Evolutionary conservation across 768 basidiomycete genomes (phyloP).

Genomic region (Gloeophyllum trabeum): DNA sequence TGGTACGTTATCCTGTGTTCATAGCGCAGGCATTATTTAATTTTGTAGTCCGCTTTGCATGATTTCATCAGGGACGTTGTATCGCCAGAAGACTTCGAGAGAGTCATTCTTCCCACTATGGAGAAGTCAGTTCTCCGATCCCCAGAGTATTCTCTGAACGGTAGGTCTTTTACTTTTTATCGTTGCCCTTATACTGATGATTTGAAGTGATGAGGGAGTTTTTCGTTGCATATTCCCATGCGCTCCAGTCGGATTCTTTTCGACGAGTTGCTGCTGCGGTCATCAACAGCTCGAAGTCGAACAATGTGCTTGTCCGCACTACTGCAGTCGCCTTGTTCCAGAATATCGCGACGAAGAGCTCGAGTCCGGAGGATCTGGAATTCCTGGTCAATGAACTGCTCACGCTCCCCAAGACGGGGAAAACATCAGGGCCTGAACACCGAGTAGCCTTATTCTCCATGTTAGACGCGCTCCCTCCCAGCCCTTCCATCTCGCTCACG

Average conservation of each 20-base stretch:
- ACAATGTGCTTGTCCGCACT: constrained; percentile 46
- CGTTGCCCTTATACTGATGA: constrained; percentile 4
- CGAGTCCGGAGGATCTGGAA: constrained; percentile 26
- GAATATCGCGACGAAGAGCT: constrained; percentile 23
- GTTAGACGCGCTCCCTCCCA: constrained; percentile 43
- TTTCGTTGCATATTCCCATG: constrained; percentile 39
- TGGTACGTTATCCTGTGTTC: constrained; percentile 27
- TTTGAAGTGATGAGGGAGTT: constrained; percentile 44
- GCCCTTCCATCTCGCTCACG: constrained; percentile 33
- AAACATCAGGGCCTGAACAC: constrained; percentile 83
- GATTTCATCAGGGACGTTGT: constrained; percentile 52
- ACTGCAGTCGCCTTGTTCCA: constrained; percentile 49
- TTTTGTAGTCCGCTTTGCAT: constrained; percentile 34
- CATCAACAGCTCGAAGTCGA: constrained; percentile 66
- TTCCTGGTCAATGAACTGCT: constrained; percentile 54
- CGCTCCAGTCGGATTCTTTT: constrained; percentile 36
- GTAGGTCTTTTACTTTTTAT: constrained; percentile 25
- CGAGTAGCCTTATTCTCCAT: constrained; percentile 74
- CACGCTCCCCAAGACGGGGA: constrained; percentile 68
- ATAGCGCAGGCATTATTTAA: constrained; percentile 6
- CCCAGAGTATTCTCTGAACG: constrained; percentile 63
- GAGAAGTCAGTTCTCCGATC: constrained; percentile 77
- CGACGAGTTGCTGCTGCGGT: constrained; percentile 44
- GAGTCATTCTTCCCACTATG: constrained; percentile 52
- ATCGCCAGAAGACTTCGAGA: constrained; percentile 35